Base-by-base conservation (phyloP, 192 early-diverging fungal species). In the Backusella liffmaniae region DNA sequence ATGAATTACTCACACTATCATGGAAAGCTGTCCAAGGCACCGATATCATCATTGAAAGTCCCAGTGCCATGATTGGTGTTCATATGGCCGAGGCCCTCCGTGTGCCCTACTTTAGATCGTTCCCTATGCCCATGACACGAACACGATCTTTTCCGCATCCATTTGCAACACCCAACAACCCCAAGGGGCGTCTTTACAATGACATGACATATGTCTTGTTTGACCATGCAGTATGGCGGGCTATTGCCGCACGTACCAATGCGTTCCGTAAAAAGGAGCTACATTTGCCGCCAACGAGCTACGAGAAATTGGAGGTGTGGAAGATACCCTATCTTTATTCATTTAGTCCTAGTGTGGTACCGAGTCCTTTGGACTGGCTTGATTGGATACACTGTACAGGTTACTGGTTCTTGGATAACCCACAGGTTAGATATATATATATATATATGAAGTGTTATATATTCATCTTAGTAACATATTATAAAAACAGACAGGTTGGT, bases 81-180 rank as follows among this genome's bases (percentile, higher is more conserved):
- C 92, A 94, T 76, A 86, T 91, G 74, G 91, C 92, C 0, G 91
- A 93, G 79, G 82, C 79, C 68, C 75, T 89, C 8, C 71, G 82
- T 81, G 85, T 93, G 36, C 89, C 92, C 41, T 91, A 89, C 71
- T 91, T 91, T 78, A 67, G 85, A 23, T 86, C 90, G 21, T 91
- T 93, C 75, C 86, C 92, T 8, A 91, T 94, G 89, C 92, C 92
- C 4, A 92, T 91, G 93, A 92, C 89, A n/a, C 80, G 90, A 10
- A 94, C 93, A n/a, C 76, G 86, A 30, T 80, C 84, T 9, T 94
- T 90, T 74, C 92, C 93, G 37, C 93, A 94, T 73, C 92, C 93
- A 3, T 88, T 92, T 51, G 89, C 87, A 3, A 86, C 89, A 0
- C 85, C 86, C 5, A 84, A 88, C 35, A 76, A 77, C n/a, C 79